Base-by-base conservation (phyloP, 768 basidiomycete genomes). In the Russula olivacea region DNA sequence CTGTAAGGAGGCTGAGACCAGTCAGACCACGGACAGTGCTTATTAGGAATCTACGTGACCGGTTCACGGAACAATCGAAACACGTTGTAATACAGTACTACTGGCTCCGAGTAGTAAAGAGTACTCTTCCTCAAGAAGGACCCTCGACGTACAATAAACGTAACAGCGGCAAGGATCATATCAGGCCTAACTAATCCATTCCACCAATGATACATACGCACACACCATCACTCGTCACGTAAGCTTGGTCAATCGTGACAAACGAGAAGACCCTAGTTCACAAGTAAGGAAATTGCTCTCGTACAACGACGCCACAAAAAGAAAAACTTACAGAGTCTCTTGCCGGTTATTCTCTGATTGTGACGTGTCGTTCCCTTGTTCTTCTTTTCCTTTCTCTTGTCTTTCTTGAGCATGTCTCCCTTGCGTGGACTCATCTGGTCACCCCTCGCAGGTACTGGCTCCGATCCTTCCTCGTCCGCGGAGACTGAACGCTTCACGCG, bases 261-360 rank as follows among this genome's bases (percentile, higher is more conserved):
- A 43, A 52, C 61, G 61, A 30, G 61, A 63, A 58, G 51, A 47
- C 57, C 57, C 61, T 63, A 10, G 36, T 21, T 17, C 12, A 2
- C 17, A 21, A 51, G 32, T 62, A 23, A 58, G 41, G 23, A 43
- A 19, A 10, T n/a, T 21, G 7, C 30, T 41, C 38, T 43, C 21
- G 21, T 17, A n/a, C 12, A 40, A 28, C 25, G 11, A 23, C 15
- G 1, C 17, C 11, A 5, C 36, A 34, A 41, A 4, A 49, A 11
- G 12, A 21, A 19, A 34, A 21, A 59, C 62, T 47, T 25, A 63
- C 62, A 63, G 4, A 40, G 0, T 14, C 62, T 57, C 52, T 32
- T 53, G 32, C 21, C 45, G 0, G 21, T 23, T 9, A 40, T 51
- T 21, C 36, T 50, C 25, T 25, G 36, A 14, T 43, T 17, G 43